phyloP scores from a whole-genome alignment of 2,329 filamentous ascomycete genomes.

The Cladosporium sp. region DNA sequence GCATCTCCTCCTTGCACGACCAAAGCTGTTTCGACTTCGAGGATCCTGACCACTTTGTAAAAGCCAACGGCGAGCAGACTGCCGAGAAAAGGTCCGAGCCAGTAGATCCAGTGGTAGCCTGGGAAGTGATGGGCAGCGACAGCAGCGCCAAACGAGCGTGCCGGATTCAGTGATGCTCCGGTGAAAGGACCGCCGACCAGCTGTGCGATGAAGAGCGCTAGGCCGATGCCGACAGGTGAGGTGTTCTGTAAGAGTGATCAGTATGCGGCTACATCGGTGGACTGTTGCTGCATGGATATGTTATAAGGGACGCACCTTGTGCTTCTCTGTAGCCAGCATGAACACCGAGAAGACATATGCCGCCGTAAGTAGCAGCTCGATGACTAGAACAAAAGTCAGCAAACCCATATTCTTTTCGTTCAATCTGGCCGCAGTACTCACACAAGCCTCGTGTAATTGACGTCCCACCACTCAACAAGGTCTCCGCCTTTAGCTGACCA shows the following conservation, averaged over 20 bases:
- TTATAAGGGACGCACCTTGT: constrained; percentile 34
- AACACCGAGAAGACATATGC: constrained; percentile 36
- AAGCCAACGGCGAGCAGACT: constrained; percentile 22
- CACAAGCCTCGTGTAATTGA: constrained; percentile 56
- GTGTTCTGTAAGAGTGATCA: constrained; percentile 55
- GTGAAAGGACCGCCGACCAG: constrained; percentile 36
- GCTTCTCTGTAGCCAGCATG: constrained; percentile 40
- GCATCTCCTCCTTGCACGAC: constrained; percentile 17
- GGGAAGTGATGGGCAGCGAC: constrained; percentile 22
- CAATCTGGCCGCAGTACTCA: background rate
- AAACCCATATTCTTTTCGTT: background rate
- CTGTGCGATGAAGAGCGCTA: constrained; percentile 44
- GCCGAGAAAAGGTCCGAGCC: constrained; percentile 23
- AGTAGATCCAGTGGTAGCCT: constrained; percentile 26
- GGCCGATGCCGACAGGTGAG: constrained; percentile 30
- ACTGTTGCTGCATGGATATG: background rate
- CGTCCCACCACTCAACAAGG: constrained; percentile 39
- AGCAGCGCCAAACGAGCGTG: constrained; percentile 34
- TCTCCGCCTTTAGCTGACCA: constrained; percentile 38
- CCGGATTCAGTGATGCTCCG: constrained; percentile 37
- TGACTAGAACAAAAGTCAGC: constrained; percentile 43
- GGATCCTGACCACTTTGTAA: constrained; percentile 18
- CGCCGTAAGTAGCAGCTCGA: constrained; percentile 44
- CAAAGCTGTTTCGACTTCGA: constrained; percentile 13
- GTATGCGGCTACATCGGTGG: background rate